phyloP scores from a whole-genome alignment of 2,329 filamentous ascomycete genomes.

The Zymoseptoria crescenta region DNA sequence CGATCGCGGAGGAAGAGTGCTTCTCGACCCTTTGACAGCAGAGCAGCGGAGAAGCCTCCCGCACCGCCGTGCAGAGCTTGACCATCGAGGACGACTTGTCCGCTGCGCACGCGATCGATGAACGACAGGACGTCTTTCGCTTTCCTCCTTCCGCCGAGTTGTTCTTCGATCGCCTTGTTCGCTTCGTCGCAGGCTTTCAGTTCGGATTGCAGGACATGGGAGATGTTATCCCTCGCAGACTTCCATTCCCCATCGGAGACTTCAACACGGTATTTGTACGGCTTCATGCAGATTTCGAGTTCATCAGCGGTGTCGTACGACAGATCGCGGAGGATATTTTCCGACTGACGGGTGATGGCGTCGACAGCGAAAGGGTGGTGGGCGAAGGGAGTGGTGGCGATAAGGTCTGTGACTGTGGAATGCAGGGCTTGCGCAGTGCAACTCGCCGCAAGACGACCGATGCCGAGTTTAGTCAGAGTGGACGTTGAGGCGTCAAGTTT shows the following conservation, averaged over 20 bases:
- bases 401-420: slow-evolving; percentile 68
- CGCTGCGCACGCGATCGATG: slow-evolving; percentile 80
- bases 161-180: slow-evolving; percentile 64
- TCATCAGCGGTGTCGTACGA: slow-evolving; percentile 97
- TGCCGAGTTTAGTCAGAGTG: slow-evolving; percentile 84
- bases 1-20: slow-evolving; percentile 90
- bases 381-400: slow-evolving; percentile 74
- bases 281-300: slow-evolving; percentile 98
- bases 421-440: slow-evolving; percentile 87
- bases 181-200: slow-evolving; percentile 76
- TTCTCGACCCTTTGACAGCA: slow-evolving; percentile 75
- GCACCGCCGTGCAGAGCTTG: slow-evolving; percentile 66
- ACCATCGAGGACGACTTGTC: slow-evolving; percentile 76
- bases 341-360: slow-evolving; percentile 86
- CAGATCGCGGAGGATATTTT: slow-evolving; percentile 81
- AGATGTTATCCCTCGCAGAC: slow-evolving; percentile 74
- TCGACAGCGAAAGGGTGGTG: slow-evolving; percentile 86
- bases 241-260: slow-evolving; percentile 85
- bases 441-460: slow-evolving; percentile 84
- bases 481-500: slow-evolving; percentile 90
- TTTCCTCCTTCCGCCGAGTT: slow-evolving; percentile 74
- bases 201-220: slow-evolving; percentile 75
- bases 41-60: slow-evolving; percentile 82
- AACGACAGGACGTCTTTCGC: slow-evolving; percentile 83
- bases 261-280: slow-evolving; percentile 97